A percentile compares a stretch with the other conserved stretches of the same genome.
phyloP scores from a whole-genome alignment of 164 flowering plant species.

The Tetrastigma voinierianum region DNA sequence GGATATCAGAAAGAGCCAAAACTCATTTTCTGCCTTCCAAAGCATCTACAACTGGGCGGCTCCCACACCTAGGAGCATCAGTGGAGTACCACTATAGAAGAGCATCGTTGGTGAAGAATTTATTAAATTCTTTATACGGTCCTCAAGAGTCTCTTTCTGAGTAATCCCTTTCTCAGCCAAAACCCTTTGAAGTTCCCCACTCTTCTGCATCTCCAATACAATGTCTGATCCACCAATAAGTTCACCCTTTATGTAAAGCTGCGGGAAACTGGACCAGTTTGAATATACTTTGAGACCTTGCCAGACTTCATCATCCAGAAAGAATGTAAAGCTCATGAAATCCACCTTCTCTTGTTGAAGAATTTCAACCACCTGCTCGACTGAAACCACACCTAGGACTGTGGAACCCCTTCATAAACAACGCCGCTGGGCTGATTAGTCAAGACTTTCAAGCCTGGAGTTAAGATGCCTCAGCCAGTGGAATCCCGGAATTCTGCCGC shows the following conservation, averaged over 20 bases:
- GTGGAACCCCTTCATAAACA: conserved; percentile 94
- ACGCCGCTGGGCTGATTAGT: conserved; percentile 66
- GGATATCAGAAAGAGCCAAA: conserved; percentile 85
- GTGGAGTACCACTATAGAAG: conserved; percentile 96
- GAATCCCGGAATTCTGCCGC: conserved; percentile 53
- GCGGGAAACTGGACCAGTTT: conserved; percentile 98
- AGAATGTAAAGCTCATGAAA: conserved; percentile 75
- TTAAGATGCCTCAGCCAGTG: conserved; percentile 46
- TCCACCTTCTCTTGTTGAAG: conserved; percentile 71
- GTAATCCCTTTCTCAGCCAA: conserved; percentile 64
- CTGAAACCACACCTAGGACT: conserved; percentile 91
- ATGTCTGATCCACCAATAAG: conserved; percentile 95
- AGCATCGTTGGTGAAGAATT: conserved; percentile 74
- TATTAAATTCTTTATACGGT: conserved; percentile 55
- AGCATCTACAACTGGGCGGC: conserved; percentile 87
- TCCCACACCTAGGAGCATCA: conserved; percentile 85
- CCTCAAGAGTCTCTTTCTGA: conserved; percentile 52
- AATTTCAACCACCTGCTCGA: conserved; percentile 82
- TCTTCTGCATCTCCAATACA: conserved; percentile 89
- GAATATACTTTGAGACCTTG: conserved; percentile 91
- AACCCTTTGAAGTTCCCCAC: conserved; percentile 73
- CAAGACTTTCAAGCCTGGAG: conserved; percentile 50
- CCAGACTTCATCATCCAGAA: conserved; percentile 80
- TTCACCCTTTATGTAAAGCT: conserved; percentile 80
- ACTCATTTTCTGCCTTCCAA: conserved; percentile 56